Evolutionary conservation across 108 stramenopile genomes (phyloP), one percentile per base, ranked within the genome.

Genomic region (Fistulifera solaris): DNA sequence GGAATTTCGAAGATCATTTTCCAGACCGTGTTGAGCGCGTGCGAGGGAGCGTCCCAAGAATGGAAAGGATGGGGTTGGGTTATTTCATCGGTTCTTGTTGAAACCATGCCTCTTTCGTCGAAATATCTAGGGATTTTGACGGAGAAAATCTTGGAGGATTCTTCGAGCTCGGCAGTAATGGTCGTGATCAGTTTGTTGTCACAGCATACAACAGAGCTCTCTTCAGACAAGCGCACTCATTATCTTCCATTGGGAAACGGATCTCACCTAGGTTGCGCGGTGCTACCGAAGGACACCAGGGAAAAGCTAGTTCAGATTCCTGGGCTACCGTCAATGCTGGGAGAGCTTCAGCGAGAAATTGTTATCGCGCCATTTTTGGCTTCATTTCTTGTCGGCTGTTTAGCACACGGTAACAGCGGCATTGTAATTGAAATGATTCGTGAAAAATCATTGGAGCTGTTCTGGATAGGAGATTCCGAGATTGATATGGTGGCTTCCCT

Each of bases 21-120:
- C 11, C 81, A 79, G 0, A 44, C 46, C 18, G 53, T 78, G 40
- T 31, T 75, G 10, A 24, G 19, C 11, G 78, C 81, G 1, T 86
- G 81, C 52, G 22, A 22, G 1, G 27, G 50, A 28, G 19, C 40
- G 4, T 14, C 39, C 7, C 48, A 25, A 5, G 64, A 54, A 17
- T 21, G 35, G 46, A 13, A 2, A 19, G 53, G 56, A 24, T 75
- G 65, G 67, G 76, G 76, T 22, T 65, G 69, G 19, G 43, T 77
- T 26, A 23, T 72, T 19, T 71, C 76, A 2, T 72, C 76, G 46
- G 61, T 57, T 2, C 19, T 72, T 43, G 68, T 59, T 13, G 76
- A 75, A 49, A 75, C 55, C 3, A 53, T 55, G 35, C 54, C 51
- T 31, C 52, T 75, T 49, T 67, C 63, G 21, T 3, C 41, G 2